Conservation (phyloP, 495 filamentous ascomycete genomes). For the Talaromyces liani region DNA sequence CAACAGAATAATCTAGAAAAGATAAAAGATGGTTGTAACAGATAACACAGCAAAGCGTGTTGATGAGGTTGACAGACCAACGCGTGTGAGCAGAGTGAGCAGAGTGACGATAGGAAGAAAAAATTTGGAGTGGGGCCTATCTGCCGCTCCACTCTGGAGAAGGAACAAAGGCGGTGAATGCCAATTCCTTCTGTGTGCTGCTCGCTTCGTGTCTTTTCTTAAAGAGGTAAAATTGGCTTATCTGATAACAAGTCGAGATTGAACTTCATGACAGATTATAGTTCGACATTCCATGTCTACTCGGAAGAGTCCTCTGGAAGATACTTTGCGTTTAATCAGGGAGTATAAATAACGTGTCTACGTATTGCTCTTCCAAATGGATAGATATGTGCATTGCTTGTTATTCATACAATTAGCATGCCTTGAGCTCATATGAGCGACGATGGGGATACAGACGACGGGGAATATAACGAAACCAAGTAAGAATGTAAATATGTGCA, state of each 20-base stretch:
- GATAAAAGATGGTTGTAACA: background rate
- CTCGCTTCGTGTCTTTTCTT: background rate
- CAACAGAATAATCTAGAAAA: background rate
- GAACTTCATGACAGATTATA: background rate
- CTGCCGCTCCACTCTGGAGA: background rate
- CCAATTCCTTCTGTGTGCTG: background rate
- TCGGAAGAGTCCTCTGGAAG: background rate
- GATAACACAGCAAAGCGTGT: background rate
- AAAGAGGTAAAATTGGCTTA: background rate
- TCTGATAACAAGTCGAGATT: background rate
- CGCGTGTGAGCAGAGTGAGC: background rate
- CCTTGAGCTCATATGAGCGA: background rate
- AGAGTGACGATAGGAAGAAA: background rate
- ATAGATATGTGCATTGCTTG: constrained; percentile 1
- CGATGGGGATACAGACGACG: background rate
- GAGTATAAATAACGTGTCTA: background rate
- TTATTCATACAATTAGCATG: background rate
- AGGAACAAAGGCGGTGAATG: background rate
- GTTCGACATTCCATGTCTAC: background rate
- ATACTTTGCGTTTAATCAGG: background rate
- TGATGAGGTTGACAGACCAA: background rate
- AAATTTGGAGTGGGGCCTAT: background rate
- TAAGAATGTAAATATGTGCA: constrained; percentile 2
- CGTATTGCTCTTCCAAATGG: background rate
- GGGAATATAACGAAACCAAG: background rate